Evolutionary conservation across 257 asterid genomes (phyloP), one percentile per base, ranked within the genome.

Genomic region (Henckelia pumila): DNA sequence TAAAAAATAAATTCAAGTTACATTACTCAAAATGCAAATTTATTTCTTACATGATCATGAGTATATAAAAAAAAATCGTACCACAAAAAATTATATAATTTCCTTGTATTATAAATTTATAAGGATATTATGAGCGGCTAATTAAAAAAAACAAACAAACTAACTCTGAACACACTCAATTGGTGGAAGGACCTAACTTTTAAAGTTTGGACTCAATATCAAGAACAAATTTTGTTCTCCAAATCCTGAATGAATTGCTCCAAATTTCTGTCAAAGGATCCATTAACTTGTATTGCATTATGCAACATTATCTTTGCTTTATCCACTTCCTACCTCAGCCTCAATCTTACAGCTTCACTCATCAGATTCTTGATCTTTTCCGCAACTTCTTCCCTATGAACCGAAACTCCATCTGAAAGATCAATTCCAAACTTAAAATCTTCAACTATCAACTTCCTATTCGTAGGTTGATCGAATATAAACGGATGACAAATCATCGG

Each of bases 401-500:
- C 30, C 14, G 56, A 30, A 30, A 0, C 72, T 25, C 28, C 63
- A n/a, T 66, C 62, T 11, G 53, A 30, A 56, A 67, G 72, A 56
- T 56, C 25, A 30, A 67, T 33, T 4, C 72, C 72, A 53, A 67
- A 11, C 72, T 40, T 67, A 32, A 30, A 56, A 67, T 67, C 72
- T 11, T 67, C 64, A 16, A 67, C 63, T 22, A 67, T 52, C 56
- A 67, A 8, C 55, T 56, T 67, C 64, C 59, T 58, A 25, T 68
- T 68, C 47, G 73, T 37, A 10, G 58, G 66, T 26, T 68, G 73
- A n/a, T 68, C 73, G 17, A 22, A 64, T 14, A 33, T 3, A 32
- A 37, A 14, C 7, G 73, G 73, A 47, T 68, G 14, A 57, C 73
- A 68, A 58, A 68, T 56, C 64, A 68, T 68, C 4, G 73, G 73